Base-by-base conservation (phyloP, 371 early-diverging fungal species). In the Syncephalis fuscata region DNA sequence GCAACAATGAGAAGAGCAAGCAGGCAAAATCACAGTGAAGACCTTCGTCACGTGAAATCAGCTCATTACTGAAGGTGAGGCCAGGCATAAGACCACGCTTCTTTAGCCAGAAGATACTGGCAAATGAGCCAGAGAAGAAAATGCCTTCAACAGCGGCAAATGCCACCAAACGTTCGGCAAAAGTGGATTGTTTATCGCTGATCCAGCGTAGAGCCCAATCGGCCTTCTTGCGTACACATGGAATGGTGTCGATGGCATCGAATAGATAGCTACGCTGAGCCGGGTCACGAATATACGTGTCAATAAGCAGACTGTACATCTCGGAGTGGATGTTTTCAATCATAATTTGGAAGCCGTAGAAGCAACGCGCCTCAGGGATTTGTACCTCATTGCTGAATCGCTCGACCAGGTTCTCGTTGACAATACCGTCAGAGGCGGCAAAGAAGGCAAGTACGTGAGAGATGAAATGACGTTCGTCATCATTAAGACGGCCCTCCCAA, bases 111-210 rank as follows among this genome's bases (percentile, higher is more conserved):
- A 98, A 99, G 73, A 99, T 99, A 38, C 99, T 77, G 2, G 99
- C 99, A 67, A 99, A 95, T 17, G 98, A 80, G 8, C 99, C 99
- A 45, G 92, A 92, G 73, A 99, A 99, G 80, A 99, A 99, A 62
- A 99, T 97, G 47, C 99, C 99, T 65, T 99, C 99, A 19, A 99
- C 98, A 39, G 96, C 98, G 43, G 99, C 98, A 74, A 99, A 99
- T 44, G 99, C 99, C 26, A 98, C 85, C 20, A 98, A 71, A 51
- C 99, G 82, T 55, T 89, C 90, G 47, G 87, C 92, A 75, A 98
- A 99, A 40, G 85, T 73, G n/a, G 80, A 67, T 46, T 78, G 72
- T 22, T 64, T 59, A 66, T 86, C 87, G 2, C 74, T 69, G 62
- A 99, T 98, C 98, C 98, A 99, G 37, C 76, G 74, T 61, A 96